Base-by-base conservation (phyloP, 805 yeast genomes). In the Ogataea haglerorum region DNA sequence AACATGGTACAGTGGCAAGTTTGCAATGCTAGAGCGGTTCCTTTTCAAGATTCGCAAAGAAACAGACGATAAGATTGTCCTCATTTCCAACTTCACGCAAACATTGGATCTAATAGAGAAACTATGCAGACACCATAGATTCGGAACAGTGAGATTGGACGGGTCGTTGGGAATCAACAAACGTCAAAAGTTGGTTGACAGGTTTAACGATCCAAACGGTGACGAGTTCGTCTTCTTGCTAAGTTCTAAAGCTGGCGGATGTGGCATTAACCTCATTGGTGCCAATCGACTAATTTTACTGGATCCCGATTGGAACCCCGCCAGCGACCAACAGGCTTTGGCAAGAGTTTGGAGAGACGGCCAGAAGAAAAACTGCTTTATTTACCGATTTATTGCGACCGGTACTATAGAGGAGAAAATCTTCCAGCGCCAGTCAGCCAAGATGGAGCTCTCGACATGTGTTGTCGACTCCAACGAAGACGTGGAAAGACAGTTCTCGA, bases 341-440 rank as follows among this genome's bases (percentile, higher is more conserved):
- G 98, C 98, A 0, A 76, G 99, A 62, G 96, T 93, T 5, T 93
- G 98, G 98, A 80, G 99, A 72, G 99, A 93, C 65, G 99, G 99
- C 0, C 99, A 91, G 58, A 91, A 86, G 71, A 93, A 91, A 63
- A 95, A 86, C 61, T 93, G 99, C 67, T 91, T 84, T 56, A 93
- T 91, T 29, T 93, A 93, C 62, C 72, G 99, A 51, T 90, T 93
- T 52, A 90, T 91, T 42, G 76, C 95, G 6, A 89, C 98, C 0
- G 99, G 99, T 10, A 80, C 96, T 2, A 93, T 91, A 39, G 99
- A 91, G 56, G 99, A 91, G 56, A 93, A 93, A 63, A 93, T 93
- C 24, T 88, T 85, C 63, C 99, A 93, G 66, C 70, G 99, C 40
- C 99, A 93, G 59, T 82, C 95, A 4, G 90, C 93, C 85, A 93